Conservation (phyloP, 345 rosid genomes). For the Euclidium syriacum region DNA sequence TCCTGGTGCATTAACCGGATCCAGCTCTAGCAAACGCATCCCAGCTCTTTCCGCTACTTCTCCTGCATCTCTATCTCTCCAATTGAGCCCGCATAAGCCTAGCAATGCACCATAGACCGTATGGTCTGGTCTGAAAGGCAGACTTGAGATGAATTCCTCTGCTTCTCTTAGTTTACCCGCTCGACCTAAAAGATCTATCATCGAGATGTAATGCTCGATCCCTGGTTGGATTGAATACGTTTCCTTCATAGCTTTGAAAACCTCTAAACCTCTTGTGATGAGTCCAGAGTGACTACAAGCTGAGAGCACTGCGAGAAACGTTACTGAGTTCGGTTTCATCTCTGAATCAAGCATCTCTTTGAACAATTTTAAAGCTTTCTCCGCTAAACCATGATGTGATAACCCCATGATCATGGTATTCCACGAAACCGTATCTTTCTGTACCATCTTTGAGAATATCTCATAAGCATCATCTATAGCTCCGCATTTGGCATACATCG, state of each 20-base stretch:
- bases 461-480: slow-evolving; percentile 45
- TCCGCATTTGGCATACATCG: slow-evolving; percentile 64
- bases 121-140: slow-evolving; percentile 49
- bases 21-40: slow-evolving; percentile 44
- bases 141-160: slow-evolving; percentile 47
- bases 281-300: slow-evolving; percentile 62
- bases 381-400: slow-evolving; percentile 49
- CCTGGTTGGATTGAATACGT: slow-evolving; percentile 45
- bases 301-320: slow-evolving; percentile 51
- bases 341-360: slow-evolving; percentile 41
- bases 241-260: slow-evolving; percentile 46
- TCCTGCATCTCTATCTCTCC: slow-evolving; percentile 27
- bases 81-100: slow-evolving; percentile 47
- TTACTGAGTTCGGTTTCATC: slow-evolving; percentile 45
- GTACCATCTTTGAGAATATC: slow-evolving; percentile 40
- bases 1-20: slow-evolving; percentile 63
- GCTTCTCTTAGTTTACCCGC: slow-evolving; percentile 70
- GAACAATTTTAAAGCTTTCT: slow-evolving; percentile 46
- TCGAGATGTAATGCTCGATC: slow-evolving; percentile 62
- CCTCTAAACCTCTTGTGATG: slow-evolving; percentile 47
- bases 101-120: slow-evolving; percentile 67
- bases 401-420: slow-evolving; percentile 61
- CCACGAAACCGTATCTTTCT: slow-evolving; percentile 57
- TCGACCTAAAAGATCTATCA: slow-evolving; percentile 67
- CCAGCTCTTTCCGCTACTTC: slow-evolving; percentile 47